Evolutionary conservation across 2,329 filamentous ascomycete genomes (phyloP), one percentile per base, ranked within the genome.

Genomic region (Colletotrichum lupini): DNA sequence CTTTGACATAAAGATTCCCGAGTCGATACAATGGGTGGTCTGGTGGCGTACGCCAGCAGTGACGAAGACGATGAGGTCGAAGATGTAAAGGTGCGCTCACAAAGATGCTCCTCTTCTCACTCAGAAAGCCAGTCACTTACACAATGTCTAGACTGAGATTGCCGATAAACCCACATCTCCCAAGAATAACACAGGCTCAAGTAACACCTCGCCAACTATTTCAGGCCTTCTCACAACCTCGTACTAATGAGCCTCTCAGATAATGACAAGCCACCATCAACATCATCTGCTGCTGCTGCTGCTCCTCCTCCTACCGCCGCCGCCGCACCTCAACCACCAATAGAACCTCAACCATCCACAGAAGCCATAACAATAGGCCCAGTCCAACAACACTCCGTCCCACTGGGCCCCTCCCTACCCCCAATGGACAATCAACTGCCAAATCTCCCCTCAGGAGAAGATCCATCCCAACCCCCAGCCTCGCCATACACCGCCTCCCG

Each of bases 401-500:
- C 83, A 14, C 72, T 86, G 28, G 85, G 84, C 9, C 84, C 85
- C 61, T 81, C 83, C 30, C 78, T 83, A n/a, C 83, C 83, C 3
- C 77, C 79, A 2, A 66, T 78, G 69, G 78, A 81, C 24, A 75
- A 56, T 14, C 71, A 66, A 4, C 8, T 57, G 76, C 1, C 75
- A 76, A 52, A 42, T 42, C 37, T 42, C 16, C 16, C 16, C 14
- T 76, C 78, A 28, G 53, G 61, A 49, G 69, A 69, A 6, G 32
- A 75, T 49, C 67, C 35, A 1, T 58, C 72, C 19, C 74, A 57
- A 56, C 84, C 85, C 1, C 82, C 86, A 4, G 79, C 79, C n/a
- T 95, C 93, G 1, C 93, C 93, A 1, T 94, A 95, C 82, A 89
- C 92, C 1, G 84, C 89, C 59, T 89, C 87, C 73, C 91, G 93